Base-by-base conservation (phyloP, 192 early-diverging fungal species). In the Diversispora epigaea region DNA sequence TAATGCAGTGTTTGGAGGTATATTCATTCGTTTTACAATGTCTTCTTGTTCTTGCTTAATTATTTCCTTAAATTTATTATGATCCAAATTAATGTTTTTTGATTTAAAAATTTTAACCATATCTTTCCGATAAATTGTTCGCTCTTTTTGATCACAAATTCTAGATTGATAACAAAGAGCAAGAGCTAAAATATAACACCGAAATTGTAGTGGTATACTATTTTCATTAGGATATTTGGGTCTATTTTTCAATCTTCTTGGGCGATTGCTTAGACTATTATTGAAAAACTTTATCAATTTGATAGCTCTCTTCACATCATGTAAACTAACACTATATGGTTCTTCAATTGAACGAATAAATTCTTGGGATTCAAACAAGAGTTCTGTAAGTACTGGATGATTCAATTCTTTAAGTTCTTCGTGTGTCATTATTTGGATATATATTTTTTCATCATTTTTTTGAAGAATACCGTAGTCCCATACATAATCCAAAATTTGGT, bases 391-490 rank as follows among this genome's bases (percentile, higher is more conserved):
- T 4, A 54, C 12, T 54, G 6, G 50, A 54, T 54, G 50, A 3
- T 54, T 54, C n/a, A 54, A 54, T 14, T 54, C n/a, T 32, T 32
- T 32, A 32, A 32, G 25, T 32, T 32, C 25, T 32, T 32, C 25
- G 25, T 32, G 25, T 17, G n/a, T 17, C 50, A 54, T 54, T 17
- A 54, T 54, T 17, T 54, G 4, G 11, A 54, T 14, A 17, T 54
- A 54, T 17, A 4, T 54, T 54, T 17, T 2, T 14, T 74, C 60
- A 49, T 74, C 73, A 19, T 64, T 19, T 7, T 39, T 17, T 47
- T 74, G 44, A 21, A 74, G 73, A 25, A 68, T 9, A 50, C 73
- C 73, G 41, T 63, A 74, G 32, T 74, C 73, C 73, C 73, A 74
- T 10, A 74, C 62, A 49, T 63, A 74, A 19, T 74, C 73, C 25